Conservation (phyloP, 306 rosid species). For the Ziziphus jujuba region DNA sequence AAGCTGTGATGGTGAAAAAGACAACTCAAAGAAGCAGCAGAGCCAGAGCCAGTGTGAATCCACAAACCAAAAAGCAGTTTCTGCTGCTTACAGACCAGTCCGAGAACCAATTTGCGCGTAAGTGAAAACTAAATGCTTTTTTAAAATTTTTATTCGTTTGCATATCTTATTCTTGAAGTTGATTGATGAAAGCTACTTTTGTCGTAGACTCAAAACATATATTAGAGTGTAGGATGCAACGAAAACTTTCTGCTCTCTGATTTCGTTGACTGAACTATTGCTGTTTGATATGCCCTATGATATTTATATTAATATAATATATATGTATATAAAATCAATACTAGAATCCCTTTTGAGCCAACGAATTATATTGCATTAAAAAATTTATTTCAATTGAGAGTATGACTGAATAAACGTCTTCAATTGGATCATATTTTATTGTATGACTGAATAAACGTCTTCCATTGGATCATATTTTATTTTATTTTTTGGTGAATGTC, state of each 20-base stretch:
- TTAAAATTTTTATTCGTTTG: neutral
- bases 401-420: too few relatives aligned
- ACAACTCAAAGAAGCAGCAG: constrained; percentile 36
- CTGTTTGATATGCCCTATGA: neutral
- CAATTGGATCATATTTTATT: too few relatives aligned
- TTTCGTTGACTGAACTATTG: neutral
- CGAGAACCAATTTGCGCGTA: constrained; percentile 86
- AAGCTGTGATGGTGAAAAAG: constrained; percentile 49
- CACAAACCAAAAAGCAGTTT: constrained; percentile 26
- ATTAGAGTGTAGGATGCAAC: too few relatives aligned
- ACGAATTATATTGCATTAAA: too few relatives aligned
- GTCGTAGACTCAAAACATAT: too few relatives aligned
- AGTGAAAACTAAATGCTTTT: constrained; percentile 29
- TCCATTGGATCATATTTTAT: too few relatives aligned
- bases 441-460: too few relatives aligned
- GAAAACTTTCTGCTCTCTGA: neutral
- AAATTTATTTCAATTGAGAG: too few relatives aligned
- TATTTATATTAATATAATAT: too few relatives aligned
- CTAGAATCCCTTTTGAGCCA: too few relatives aligned
- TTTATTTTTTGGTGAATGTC: too few relatives aligned
- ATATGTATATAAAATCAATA: too few relatives aligned
- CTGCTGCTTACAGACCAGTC: constrained; percentile 43
- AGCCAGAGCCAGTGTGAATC: constrained; percentile 39
- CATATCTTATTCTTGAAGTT: neutral
- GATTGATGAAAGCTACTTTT: neutral